Conservation (phyloP, 106 monocot species). For the Ottelia alismoides region DNA sequence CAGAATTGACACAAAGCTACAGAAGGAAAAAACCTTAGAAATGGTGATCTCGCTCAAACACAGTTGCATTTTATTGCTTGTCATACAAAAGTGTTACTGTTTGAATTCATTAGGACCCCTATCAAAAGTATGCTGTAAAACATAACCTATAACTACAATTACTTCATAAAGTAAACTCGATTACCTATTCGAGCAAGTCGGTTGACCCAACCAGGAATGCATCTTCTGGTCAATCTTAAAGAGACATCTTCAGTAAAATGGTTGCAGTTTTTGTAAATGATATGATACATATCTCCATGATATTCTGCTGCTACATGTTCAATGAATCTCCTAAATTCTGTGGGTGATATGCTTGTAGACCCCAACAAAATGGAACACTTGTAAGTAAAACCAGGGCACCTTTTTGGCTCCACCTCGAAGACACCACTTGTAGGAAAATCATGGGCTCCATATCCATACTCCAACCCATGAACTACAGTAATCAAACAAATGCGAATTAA, state of each 20-base stretch:
- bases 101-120: too few relatives aligned
- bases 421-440: conserved; percentile 26
- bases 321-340: conserved; percentile 48
- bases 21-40: too few relatives aligned
- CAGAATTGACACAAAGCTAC: too few relatives aligned
- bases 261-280: conserved; percentile 92
- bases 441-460: conserved; percentile 33
- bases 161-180: too few relatives aligned
- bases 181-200: conserved; percentile 84
- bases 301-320: conserved; percentile 63
- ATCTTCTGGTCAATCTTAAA: conserved; percentile 45
- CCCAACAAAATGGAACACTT: conserved; percentile 71
- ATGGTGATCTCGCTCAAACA: too few relatives aligned
- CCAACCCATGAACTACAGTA: conserved; percentile 20
- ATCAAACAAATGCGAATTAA: background rate
- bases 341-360: conserved; percentile 24
- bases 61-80: too few relatives aligned
- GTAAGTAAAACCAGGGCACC: conserved; percentile 27
- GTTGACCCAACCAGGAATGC: conserved; percentile 85
- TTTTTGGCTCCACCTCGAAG: conserved; percentile 26
- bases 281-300: conserved; percentile 87
- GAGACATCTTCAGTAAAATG: conserved; percentile 86
- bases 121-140: too few relatives aligned
- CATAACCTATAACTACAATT: too few relatives aligned
- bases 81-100: too few relatives aligned